These are phyloP conservation scores for Angomonas ambiguus DNA, from an alignment of 208 protist genomes.

Conservation along the genomic window DNA sequence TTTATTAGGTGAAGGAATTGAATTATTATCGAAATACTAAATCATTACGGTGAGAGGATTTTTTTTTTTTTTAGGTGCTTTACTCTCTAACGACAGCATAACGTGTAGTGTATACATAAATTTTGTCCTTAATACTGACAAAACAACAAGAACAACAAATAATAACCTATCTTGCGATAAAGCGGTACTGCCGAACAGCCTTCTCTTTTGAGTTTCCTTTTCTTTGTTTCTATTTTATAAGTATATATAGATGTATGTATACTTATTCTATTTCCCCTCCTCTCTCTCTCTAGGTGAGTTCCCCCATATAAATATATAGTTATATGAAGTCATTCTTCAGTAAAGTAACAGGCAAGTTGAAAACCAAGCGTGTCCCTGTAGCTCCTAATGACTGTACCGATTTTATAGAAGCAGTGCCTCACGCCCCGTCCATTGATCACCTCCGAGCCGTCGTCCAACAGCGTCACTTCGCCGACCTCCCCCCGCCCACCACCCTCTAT, in stretches of 20 bases:
- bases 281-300: background rate
- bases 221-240: background rate
- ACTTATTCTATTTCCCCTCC: constrained; percentile 10
- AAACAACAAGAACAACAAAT: no score
- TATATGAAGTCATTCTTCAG: constrained; percentile 65
- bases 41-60: no score
- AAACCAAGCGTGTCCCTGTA: constrained; percentile 37
- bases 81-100: no score
- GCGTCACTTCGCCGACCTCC: constrained; percentile 22
- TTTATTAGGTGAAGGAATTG: no score
- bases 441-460: constrained; percentile 39
- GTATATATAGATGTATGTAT: background rate
- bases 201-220: constrained; percentile 3
- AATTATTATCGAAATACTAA: no score
- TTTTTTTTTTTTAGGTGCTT: background rate
- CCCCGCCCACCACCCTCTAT: constrained; percentile 7
- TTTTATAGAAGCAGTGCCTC: constrained; percentile 36
- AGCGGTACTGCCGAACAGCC: background rate
- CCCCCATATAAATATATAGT: background rate
- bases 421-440: constrained; percentile 30
- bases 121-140: no score
- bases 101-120: no score
- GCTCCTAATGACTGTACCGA: constrained; percentile 64
- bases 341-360: constrained; percentile 33
- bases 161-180: no score